phyloP scores from a whole-genome alignment of 257 asterid genomes.

The Ajuga chamaepitys region DNA sequence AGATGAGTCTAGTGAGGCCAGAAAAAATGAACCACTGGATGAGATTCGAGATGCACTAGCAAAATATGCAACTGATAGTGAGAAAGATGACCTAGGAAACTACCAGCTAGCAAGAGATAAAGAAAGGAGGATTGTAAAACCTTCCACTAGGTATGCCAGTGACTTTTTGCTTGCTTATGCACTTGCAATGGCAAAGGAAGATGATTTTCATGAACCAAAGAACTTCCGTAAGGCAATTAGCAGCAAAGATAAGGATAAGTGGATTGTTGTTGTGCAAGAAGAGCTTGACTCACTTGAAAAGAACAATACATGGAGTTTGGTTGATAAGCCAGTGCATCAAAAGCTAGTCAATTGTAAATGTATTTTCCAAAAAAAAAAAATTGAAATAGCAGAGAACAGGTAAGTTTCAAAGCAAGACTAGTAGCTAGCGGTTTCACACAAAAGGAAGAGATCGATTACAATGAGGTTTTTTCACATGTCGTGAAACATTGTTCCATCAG shows the following conservation, averaged over 20 bases:
- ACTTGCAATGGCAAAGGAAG: not conserved
- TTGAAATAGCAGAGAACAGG: too few species aligned
- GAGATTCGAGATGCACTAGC: not conserved
- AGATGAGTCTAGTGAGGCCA: not conserved
- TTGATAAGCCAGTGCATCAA: too few species aligned
- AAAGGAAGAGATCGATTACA: too few species aligned
- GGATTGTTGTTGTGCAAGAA: not conserved
- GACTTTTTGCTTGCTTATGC: not conserved
- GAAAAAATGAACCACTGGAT: rapidly evolving
- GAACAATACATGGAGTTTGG: too few species aligned
- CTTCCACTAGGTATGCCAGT: not conserved
- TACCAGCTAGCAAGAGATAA: not conserved
- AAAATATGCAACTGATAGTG: not conserved
- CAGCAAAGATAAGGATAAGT: not conserved
- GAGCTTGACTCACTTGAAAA: not conserved
- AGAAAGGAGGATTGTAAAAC: not conserved
- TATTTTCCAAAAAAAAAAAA: too few species aligned
- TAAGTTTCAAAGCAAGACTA: too few species aligned
- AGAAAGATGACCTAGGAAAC: not conserved
- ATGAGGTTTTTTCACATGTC: too few species aligned
- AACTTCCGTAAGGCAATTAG: not conserved
- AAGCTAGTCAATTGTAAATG: too few species aligned
- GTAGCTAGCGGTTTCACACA: too few species aligned
- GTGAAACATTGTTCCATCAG: too few species aligned
- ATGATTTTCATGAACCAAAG: too few species aligned